phyloP scores from a whole-genome alignment of 257 asterid genomes.

The Solanum clarkiae region DNA sequence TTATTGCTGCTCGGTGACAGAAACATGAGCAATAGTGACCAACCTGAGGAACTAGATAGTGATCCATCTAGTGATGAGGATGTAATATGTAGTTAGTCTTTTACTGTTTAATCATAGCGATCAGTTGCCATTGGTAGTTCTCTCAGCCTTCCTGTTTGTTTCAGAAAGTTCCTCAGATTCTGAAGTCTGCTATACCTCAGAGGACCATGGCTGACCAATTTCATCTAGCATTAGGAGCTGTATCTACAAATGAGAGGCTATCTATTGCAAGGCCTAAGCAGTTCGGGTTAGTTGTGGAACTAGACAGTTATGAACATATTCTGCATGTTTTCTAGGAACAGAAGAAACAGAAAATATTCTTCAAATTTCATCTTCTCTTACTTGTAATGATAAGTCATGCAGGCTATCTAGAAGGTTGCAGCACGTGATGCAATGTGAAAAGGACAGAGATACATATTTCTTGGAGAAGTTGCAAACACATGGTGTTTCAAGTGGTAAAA shows the following conservation, averaged over 20 bases:
- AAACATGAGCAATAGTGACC: slow-evolving; percentile 26
- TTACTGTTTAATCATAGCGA: neutral
- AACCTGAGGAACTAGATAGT: slow-evolving; percentile 33
- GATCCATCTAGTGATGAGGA: slow-evolving; percentile 36
- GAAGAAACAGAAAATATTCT: neutral
- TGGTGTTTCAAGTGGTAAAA: slow-evolving; percentile 34
- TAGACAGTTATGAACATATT: neutral
- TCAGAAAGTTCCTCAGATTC: slow-evolving; percentile 38
- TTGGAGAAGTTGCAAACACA: slow-evolving; percentile 20
- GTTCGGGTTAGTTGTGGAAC: slow-evolving; percentile 33
- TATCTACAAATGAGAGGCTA: slow-evolving; percentile 15
- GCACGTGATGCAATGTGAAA: slow-evolving; percentile 54
- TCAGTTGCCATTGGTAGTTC: slow-evolving; percentile 7
- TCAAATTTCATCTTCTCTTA: neutral
- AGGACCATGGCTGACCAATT: slow-evolving; percentile 71
- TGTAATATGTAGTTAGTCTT: slow-evolving; percentile 26
- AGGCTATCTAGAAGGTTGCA: slow-evolving; percentile 56
- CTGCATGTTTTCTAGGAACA: slow-evolving; percentile 3
- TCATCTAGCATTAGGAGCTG: slow-evolving; percentile 57
- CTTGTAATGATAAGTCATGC: slow-evolving; percentile 4
- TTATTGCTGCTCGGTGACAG: slow-evolving; percentile 21
- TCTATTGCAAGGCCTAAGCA: slow-evolving; percentile 20
- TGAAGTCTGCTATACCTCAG: slow-evolving; percentile 19
- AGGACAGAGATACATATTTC: slow-evolving; percentile 43
- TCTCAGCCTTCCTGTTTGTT: slow-evolving; percentile 11